These are phyloP conservation scores for Combretum micranthum DNA, from an alignment of 345 rosid genomes.

Conservation along the genomic window DNA sequence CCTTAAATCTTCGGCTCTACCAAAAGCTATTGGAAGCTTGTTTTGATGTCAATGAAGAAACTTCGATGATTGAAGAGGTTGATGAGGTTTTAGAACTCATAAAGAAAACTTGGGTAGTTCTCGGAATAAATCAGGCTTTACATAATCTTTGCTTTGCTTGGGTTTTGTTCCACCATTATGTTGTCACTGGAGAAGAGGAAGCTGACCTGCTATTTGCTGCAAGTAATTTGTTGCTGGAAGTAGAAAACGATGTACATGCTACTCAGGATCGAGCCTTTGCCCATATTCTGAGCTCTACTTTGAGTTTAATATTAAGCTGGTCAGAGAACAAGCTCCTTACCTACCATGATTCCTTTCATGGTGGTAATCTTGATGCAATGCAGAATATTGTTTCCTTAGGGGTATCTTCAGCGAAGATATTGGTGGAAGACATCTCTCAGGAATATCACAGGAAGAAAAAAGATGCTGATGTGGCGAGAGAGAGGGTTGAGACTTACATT, in stretches of 20 bases:
- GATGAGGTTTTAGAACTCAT: conserved; percentile 86
- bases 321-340: conserved; percentile 73
- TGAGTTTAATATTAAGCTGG: conserved; percentile 68
- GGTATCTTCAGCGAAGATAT: conserved; percentile 55
- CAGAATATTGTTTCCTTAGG: conserved; percentile 62
- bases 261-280: conserved; percentile 47
- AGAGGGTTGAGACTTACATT: conserved; percentile 70
- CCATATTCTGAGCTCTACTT: conserved; percentile 46
- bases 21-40: conserved; percentile 71
- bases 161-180: conserved; percentile 77
- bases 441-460: conserved; percentile 59
- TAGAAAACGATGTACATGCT: conserved; percentile 57
- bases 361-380: conserved; percentile 63
- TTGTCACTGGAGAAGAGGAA: conserved; percentile 71
- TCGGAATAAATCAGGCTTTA: conserved; percentile 65
- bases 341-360: conserved; percentile 73
- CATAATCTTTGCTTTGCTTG: conserved; percentile 87
- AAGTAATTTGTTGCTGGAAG: conserved; percentile 61
- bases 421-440: conserved; percentile 54
- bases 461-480: conserved; percentile 42
- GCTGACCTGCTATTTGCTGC: conserved; percentile 72
- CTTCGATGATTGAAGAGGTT: conserved; percentile 67
- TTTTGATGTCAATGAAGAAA: conserved; percentile 70
- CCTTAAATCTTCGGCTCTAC: conserved; percentile 68
- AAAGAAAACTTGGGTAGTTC: conserved; percentile 85